Conservation (phyloP, 2,329 filamentous ascomycete genomes). For the Fusarium lateritium region DNA sequence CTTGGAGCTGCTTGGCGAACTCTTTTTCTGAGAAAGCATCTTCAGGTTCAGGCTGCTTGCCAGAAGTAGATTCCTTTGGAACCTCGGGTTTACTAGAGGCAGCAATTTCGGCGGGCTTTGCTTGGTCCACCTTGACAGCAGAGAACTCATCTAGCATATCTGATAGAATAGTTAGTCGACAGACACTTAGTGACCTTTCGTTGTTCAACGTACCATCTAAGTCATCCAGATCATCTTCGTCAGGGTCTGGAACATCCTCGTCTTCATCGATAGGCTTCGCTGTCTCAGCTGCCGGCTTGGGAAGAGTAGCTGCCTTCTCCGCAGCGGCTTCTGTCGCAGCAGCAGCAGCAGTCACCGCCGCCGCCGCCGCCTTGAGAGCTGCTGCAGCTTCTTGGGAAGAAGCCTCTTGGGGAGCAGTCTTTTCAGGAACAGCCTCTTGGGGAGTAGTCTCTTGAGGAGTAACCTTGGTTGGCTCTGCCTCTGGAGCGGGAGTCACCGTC, state of each 20-base stretch:
- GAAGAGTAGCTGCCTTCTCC: conserved; percentile 17
- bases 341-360: conserved; percentile 26
- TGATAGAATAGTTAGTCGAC: conserved; percentile 53
- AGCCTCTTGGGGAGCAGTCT: conserved; percentile 8
- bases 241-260: conserved; percentile 84
- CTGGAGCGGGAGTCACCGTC: conserved; percentile 10
- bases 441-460: conserved; percentile 15
- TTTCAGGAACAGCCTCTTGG: not conserved
- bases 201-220: conserved; percentile 76
- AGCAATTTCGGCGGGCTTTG: conserved; percentile 47
- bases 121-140: conserved; percentile 66
- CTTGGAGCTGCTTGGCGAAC: conserved; percentile 88
- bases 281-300: conserved; percentile 2
- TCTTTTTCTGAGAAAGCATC: conserved; percentile 77
- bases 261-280: conserved; percentile 37
- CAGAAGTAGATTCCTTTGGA: conserved; percentile 53
- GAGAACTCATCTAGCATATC: conserved; percentile 96
- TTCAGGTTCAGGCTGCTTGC: conserved; percentile 44
- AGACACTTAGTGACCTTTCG: not conserved
- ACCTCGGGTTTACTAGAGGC: conserved; percentile 51
- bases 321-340: conserved; percentile 26
- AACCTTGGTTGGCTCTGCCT: conserved; percentile 8
- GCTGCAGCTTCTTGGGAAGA: conserved; percentile 16
- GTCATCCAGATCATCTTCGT: conserved; percentile 93
- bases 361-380: conserved; percentile 23